Evolutionary conservation across 106 monocot species (phyloP).

Genomic region (Dendrobium huoshanense): DNA sequence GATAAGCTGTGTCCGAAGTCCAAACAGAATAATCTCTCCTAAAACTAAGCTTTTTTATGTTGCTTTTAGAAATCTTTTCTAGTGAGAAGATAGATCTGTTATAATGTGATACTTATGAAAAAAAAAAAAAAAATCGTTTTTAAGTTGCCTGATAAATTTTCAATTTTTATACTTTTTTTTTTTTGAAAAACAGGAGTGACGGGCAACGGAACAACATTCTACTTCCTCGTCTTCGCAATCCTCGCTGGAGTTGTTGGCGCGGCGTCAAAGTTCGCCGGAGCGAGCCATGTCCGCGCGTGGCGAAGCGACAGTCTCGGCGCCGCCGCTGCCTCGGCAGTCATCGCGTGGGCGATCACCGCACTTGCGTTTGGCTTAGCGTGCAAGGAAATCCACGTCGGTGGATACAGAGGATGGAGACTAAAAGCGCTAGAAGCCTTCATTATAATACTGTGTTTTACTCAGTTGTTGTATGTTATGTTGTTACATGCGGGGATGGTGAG

Average conservation of each 20-base stretch:
- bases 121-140: too few species aligned
- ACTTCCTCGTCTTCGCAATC: slow-evolving; percentile 76
- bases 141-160: neutral
- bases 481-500: slow-evolving; percentile 64
- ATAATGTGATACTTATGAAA: too few species aligned
- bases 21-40: too few species aligned
- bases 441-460: slow-evolving; percentile 55
- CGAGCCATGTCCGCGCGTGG: slow-evolving; percentile 60
- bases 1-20: too few species aligned
- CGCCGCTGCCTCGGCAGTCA: slow-evolving; percentile 37
- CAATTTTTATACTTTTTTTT: too few species aligned
- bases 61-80: too few species aligned
- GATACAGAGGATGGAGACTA: slow-evolving; percentile 63
- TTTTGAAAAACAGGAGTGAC: slow-evolving; percentile 28
- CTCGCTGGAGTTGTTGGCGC: slow-evolving; percentile 75
- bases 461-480: slow-evolving; percentile 57
- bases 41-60: too few species aligned
- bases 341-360: slow-evolving; percentile 68
- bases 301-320: slow-evolving; percentile 54
- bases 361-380: slow-evolving; percentile 82
- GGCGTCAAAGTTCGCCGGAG: slow-evolving; percentile 68
- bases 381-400: slow-evolving; percentile 75
- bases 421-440: slow-evolving; percentile 57
- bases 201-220: slow-evolving; percentile 77
- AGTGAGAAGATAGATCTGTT: too few species aligned